These are phyloP conservation scores for Aeschynomene evenia DNA, from an alignment of 306 rosid species.

Conservation along the genomic window DNA sequence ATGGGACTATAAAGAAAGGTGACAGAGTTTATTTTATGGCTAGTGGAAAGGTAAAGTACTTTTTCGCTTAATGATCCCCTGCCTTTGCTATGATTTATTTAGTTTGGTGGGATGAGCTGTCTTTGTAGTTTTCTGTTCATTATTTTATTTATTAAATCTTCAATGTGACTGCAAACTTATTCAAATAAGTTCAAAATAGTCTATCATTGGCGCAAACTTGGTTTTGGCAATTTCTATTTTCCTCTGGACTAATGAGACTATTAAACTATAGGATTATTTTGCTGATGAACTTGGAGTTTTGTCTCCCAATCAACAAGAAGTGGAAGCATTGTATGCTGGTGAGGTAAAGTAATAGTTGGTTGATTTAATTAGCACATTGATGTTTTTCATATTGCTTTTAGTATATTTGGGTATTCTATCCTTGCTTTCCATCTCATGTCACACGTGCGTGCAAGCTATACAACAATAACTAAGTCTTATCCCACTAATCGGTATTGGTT, in stretches of 20 bases:
- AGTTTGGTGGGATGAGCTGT: conserved; percentile 1
- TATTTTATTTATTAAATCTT: conserved; percentile 19
- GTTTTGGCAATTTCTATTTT: not conserved
- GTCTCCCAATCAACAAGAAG: conserved; percentile 85
- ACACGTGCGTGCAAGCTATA: not conserved
- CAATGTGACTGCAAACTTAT: conserved; percentile 10
- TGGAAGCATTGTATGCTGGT: conserved; percentile 71
- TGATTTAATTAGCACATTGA: conserved; percentile 1
- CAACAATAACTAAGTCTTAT: no score
- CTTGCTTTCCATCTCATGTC: conserved; percentile 4
- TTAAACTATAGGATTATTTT: conserved; percentile 60
- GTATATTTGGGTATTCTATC: conserved; percentile 13
- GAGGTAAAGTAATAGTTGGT: conserved; percentile 59
- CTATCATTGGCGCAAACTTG: not conserved
- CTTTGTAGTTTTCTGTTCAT: conserved; percentile 3
- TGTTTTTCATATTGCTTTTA: conserved; percentile 22
- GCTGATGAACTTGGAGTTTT: conserved; percentile 95
- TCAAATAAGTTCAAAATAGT: conserved; percentile 9
- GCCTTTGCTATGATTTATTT: conserved; percentile 11
- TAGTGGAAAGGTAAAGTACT: conserved; percentile 65
- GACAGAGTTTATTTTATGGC: conserved; percentile 92
- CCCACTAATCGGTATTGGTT: no score
- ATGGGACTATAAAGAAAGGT: conserved; percentile 89
- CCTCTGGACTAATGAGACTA: conserved; percentile 19
- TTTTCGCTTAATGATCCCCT: conserved; percentile 21